Evolutionary conservation across 2,329 filamentous ascomycete genomes (phyloP).

Genomic region (Xylariaceae sp.): DNA sequence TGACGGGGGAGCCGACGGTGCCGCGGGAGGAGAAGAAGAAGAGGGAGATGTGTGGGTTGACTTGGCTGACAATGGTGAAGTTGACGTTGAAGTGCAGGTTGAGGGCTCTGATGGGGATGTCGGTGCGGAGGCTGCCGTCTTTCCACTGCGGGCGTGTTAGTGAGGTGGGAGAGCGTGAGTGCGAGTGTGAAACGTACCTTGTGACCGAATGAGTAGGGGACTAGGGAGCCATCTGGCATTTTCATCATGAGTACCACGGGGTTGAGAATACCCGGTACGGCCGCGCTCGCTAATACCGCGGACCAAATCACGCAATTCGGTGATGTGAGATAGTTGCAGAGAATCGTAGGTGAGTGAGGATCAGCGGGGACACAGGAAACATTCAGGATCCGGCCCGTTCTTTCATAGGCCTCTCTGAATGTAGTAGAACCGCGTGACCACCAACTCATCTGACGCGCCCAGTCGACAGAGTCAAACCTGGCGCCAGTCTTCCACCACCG

Average conservation of each 20-base stretch:
- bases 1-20: constrained; percentile 86
- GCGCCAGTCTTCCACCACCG: constrained; percentile 93
- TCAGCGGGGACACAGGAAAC: constrained; percentile 94
- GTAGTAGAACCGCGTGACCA: constrained; percentile 88
- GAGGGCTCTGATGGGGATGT: constrained; percentile 89
- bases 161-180: too few relatives aligned
- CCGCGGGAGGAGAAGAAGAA: constrained; percentile 98
- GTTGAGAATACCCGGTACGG: constrained; percentile 92
- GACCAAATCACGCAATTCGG: constrained; percentile 99
- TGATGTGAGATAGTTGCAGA: constrained; percentile 91
- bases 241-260: constrained; percentile 93
- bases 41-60: constrained; percentile 96
- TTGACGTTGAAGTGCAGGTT: constrained; percentile 98
- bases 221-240: constrained; percentile 66
- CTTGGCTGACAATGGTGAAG: constrained; percentile 82
- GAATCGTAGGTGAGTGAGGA: constrained; percentile 83
- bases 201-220: constrained; percentile 92
- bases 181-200: constrained; percentile 42
- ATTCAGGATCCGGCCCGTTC: constrained; percentile 90
- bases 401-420: constrained; percentile 88
- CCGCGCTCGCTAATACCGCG: constrained; percentile 87
- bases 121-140: constrained; percentile 87
- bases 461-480: constrained; percentile 87
- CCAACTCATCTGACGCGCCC: constrained; percentile 82
- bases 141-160: constrained; percentile 59